Evolutionary conservation across 257 asterid species (phyloP), one percentile per base, ranked within the genome.

Genomic region (Ballota nigra): DNA sequence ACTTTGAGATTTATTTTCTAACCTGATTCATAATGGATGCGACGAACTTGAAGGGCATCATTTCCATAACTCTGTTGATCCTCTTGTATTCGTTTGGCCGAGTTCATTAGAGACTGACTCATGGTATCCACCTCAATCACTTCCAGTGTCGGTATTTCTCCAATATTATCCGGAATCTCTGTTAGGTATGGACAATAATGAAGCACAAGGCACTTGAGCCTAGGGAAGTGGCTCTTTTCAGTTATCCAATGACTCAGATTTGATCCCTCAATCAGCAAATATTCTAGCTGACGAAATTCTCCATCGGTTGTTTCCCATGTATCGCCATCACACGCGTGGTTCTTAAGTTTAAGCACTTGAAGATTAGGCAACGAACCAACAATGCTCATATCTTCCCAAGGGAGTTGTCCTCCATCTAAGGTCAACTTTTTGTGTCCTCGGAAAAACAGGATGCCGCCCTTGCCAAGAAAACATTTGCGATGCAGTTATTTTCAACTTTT

Each of bases 331-430:
- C 45, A 70, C 1, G 59, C 68, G 0, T 40, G 2, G 1, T 22
- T 4, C 4, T 0, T 8, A 1, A 70, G 60, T 26, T 70, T 58
- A 18, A 70, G 75, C 49, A 70, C 68, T 70, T 43, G 31, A 41
- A 70, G 68, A 10, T 59, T 70, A 70, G 68, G 68, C 58, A 70
- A 43, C 3, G 49, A 70, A 41, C 75, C 75, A 22, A 70, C 6
- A 24, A 58, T 40, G 5, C 5, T 4, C 67, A 70, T 40, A 18
- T 70, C 26, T 40, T 18, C 2, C 75, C 75, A 70, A 15, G 75
- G 31, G 10, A 57, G n/a, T 2, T 12, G 12, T 10, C 74, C 55
- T 1, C 74, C 74, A 1, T 0, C 43, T 16, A 70, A 41, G 15
- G 59, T 57, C 43, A 70, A 40, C 20, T 38, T 70, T 41, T 5